Conservation (phyloP, 2,329 filamentous ascomycete species). For the Colletotrichum sp. region DNA sequence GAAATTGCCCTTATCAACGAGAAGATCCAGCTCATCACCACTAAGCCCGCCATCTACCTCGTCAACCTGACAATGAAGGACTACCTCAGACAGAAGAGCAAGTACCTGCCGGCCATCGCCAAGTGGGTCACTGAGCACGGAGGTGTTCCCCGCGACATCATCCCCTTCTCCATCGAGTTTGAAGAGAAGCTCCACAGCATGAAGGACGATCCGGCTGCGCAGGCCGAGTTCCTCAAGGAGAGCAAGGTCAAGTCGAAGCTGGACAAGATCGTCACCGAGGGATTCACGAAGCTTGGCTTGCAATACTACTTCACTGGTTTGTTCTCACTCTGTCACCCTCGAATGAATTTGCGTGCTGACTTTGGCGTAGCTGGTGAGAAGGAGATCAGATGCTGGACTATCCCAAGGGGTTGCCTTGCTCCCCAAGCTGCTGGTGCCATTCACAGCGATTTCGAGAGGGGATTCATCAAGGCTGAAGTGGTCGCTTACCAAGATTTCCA, state of each 20-base stretch:
- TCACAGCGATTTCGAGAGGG: slow-evolving; percentile 47
- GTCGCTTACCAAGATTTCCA: slow-evolving; percentile 50
- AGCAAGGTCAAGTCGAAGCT: slow-evolving; percentile 45
- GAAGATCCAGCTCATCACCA: slow-evolving; percentile 50
- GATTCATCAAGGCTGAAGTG: slow-evolving; percentile 51
- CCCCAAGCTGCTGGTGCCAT: slow-evolving; percentile 47
- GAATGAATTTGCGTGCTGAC: background rate
- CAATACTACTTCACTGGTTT: slow-evolving; percentile 49
- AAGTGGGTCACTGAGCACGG: slow-evolving; percentile 51
- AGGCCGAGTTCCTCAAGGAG: slow-evolving; percentile 40
- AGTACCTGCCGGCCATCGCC: slow-evolving; percentile 47
- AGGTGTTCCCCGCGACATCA: slow-evolving; percentile 42
- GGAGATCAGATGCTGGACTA: slow-evolving; percentile 49
- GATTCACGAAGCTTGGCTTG: slow-evolving; percentile 47
- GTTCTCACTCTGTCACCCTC: background rate
- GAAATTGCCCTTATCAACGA: slow-evolving; percentile 51
- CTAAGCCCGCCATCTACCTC: slow-evolving; percentile 49
- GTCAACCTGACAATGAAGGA: slow-evolving; percentile 53
- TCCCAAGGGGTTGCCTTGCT: slow-evolving; percentile 39
- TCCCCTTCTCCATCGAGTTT: slow-evolving; percentile 50
- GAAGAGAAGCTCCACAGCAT: slow-evolving; percentile 46
- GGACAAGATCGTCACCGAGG: slow-evolving; percentile 48
- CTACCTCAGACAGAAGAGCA: slow-evolving; percentile 50
- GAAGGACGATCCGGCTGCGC: slow-evolving; percentile 38
- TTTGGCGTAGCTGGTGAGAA: slow-evolving; percentile 42